Evolutionary conservation across 805 yeast genomes (phyloP).

Genomic region (Candida schatavii): DNA sequence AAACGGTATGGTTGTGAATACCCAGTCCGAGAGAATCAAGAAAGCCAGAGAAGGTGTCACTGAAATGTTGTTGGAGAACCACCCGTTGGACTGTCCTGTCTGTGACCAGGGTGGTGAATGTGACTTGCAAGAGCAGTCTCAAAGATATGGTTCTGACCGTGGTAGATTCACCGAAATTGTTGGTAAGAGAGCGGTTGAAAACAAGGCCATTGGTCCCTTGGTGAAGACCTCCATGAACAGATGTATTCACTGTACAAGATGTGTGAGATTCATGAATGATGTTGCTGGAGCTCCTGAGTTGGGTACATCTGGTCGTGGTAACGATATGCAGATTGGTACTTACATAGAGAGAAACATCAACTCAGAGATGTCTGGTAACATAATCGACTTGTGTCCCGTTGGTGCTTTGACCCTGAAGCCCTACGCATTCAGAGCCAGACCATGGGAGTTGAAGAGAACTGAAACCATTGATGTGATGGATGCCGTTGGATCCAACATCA

Average conservation of each 20-base stretch:
- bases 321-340: constrained; percentile 89
- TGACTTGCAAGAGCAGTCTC: constrained; percentile 84
- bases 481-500: constrained; percentile 76
- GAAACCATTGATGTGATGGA: constrained; percentile 84
- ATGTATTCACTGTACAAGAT: constrained; percentile 89
- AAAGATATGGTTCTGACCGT: constrained; percentile 80
- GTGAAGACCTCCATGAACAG: constrained; percentile 90
- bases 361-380: constrained; percentile 82
- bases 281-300: constrained; percentile 92
- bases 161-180: constrained; percentile 79
- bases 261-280: constrained; percentile 86
- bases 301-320: constrained; percentile 87
- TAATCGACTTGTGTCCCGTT: constrained; percentile 85
- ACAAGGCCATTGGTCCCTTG: constrained; percentile 86
- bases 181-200: constrained; percentile 88
- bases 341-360: constrained; percentile 81
- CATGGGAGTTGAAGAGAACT: constrained; percentile 90
- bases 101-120: constrained; percentile 96
- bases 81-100: constrained; percentile 88
- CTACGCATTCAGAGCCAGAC: constrained; percentile 88
- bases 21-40: constrained; percentile 72
- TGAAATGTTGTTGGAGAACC: constrained; percentile 83
- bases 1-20: constrained; percentile 82
- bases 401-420: constrained; percentile 91
- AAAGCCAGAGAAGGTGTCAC: constrained; percentile 89